Percentiles rank a stretch among this genome's conserved stretches.
phyloP scores from a whole-genome alignment of 306 rosid species.

The Coriaria nepalensis region DNA sequence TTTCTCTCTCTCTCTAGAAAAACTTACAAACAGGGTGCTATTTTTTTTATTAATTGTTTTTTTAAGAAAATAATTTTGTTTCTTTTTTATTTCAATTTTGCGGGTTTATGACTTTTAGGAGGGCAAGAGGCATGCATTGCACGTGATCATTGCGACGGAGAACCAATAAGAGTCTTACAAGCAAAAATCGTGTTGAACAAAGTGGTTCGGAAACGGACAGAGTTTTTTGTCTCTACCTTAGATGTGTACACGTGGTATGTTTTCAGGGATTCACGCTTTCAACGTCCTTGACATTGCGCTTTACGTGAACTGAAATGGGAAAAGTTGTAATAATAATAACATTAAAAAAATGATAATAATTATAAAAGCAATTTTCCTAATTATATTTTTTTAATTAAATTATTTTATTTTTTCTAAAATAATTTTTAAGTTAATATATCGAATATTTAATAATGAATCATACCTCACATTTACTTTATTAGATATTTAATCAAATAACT shows the following conservation, averaged over 20 bases:
- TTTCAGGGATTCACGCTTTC: neutral
- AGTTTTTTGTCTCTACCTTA: neutral
- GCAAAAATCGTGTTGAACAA: neutral
- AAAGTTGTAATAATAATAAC: too few species aligned
- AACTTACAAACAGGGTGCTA: constrained; percentile 35
- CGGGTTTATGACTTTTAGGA: constrained; percentile 5
- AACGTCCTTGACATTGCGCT: too few species aligned
- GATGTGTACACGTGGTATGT: constrained; percentile 4
- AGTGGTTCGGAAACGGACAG: constrained; percentile 1
- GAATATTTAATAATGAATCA: too few species aligned
- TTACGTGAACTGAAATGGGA: too few species aligned
- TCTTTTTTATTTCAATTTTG: neutral
- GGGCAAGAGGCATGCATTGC: constrained; percentile 16
- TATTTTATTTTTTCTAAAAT: too few species aligned
- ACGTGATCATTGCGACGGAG: constrained; percentile 19
- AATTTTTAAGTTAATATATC: too few species aligned
- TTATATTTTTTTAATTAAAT: too few species aligned
- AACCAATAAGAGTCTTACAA: constrained; percentile 2
- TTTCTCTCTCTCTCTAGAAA: constrained; percentile 24
- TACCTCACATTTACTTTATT: too few species aligned
- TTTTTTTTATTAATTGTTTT: constrained; percentile 18
- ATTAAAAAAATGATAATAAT: too few species aligned
- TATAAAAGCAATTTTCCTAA: too few species aligned
- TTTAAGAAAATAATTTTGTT: neutral
- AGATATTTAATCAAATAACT: too few species aligned